Evolutionary conservation across 1,284 basidiomycete species (phyloP).

Genomic region (Takashimella koratensis): DNA sequence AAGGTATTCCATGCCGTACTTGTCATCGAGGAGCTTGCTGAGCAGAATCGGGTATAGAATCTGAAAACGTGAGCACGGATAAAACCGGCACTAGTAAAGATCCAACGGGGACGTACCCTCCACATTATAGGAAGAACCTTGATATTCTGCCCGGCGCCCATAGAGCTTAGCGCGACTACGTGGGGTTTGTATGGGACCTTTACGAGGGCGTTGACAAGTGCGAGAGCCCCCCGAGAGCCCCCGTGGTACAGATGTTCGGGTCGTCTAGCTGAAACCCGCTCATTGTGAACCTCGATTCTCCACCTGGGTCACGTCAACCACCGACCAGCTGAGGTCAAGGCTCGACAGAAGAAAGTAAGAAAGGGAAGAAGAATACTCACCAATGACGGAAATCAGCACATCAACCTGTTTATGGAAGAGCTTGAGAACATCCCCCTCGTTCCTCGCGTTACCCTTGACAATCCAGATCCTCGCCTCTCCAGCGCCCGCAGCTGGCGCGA

Average conservation of each 20-base stretch:
- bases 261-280: slow-evolving; percentile 20
- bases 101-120: too few species aligned
- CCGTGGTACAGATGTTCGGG: slow-evolving; percentile 26
- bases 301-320: too few species aligned
- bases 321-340: too few species aligned
- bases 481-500: slow-evolving; percentile 9
- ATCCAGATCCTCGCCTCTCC: slow-evolving; percentile 19
- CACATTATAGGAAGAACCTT: too few species aligned
- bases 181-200: slow-evolving; percentile 2
- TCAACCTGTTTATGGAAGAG: slow-evolving; percentile 20
- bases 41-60: slow-evolving; percentile 22
- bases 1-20: slow-evolving; percentile 29
- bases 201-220: slow-evolving; percentile 19
- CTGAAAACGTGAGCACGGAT: too few species aligned
- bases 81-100: too few species aligned
- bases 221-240: slow-evolving; percentile 9
- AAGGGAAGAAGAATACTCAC: too few species aligned
- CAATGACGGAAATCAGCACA: slow-evolving; percentile 23
- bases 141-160: slow-evolving; percentile 30
- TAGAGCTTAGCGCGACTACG: slow-evolving; percentile 22
- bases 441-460: slow-evolving; percentile 27
- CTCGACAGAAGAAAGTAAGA: too few species aligned
- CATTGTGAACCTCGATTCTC: slow-evolving; percentile 10
- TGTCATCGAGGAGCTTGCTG: slow-evolving; percentile 26
- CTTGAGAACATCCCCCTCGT: slow-evolving; percentile 18